A percentile compares a stretch with the other conserved stretches of the same genome.
phyloP scores from a whole-genome alignment of 371 early-diverging fungal genomes.

The Rhizopus microsporus region DNA sequence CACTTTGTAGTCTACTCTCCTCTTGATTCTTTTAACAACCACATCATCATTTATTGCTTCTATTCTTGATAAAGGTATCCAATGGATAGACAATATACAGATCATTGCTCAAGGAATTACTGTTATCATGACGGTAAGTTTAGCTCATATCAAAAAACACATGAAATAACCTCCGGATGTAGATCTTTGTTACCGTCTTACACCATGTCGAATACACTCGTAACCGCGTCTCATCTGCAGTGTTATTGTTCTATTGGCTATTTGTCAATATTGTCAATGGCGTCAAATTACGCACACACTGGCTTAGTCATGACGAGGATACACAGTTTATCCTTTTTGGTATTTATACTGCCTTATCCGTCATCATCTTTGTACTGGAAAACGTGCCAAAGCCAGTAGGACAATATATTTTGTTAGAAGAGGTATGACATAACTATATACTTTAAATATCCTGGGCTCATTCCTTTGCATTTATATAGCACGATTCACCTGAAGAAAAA shows the following conservation, averaged over 20 bases:
- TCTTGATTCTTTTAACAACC: slow-evolving; percentile 28
- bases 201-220: slow-evolving; percentile 72
- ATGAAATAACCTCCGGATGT: slow-evolving; percentile 10
- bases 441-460: neutral
- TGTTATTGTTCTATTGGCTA: slow-evolving; percentile 83
- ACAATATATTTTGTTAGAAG: slow-evolving; percentile 63
- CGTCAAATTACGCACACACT: slow-evolving; percentile 63
- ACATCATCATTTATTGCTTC: slow-evolving; percentile 16
- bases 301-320: slow-evolving; percentile 35
- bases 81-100: slow-evolving; percentile 45
- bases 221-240: slow-evolving; percentile 65
- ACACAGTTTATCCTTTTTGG: slow-evolving; percentile 42
- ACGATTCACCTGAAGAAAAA: slow-evolving; percentile 72
- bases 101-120: slow-evolving; percentile 29
- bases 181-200: slow-evolving; percentile 57
- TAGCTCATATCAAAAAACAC: slow-evolving; percentile 4
- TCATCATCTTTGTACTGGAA: slow-evolving; percentile 64
- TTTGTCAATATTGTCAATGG: slow-evolving; percentile 47
- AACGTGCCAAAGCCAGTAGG: slow-evolving; percentile 57
- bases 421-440: slow-evolving; percentile 14
- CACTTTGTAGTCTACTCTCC: slow-evolving; percentile 27
- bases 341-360: slow-evolving; percentile 39
- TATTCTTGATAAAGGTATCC: slow-evolving; percentile 12
- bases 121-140: slow-evolving; percentile 38
- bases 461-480: slow-evolving; percentile 18